Percentiles rank a stretch among this genome's conserved stretches.
These are phyloP conservation scores for Murraya koenigii DNA, from an alignment of 345 rosid species.

Conservation along the genomic window DNA sequence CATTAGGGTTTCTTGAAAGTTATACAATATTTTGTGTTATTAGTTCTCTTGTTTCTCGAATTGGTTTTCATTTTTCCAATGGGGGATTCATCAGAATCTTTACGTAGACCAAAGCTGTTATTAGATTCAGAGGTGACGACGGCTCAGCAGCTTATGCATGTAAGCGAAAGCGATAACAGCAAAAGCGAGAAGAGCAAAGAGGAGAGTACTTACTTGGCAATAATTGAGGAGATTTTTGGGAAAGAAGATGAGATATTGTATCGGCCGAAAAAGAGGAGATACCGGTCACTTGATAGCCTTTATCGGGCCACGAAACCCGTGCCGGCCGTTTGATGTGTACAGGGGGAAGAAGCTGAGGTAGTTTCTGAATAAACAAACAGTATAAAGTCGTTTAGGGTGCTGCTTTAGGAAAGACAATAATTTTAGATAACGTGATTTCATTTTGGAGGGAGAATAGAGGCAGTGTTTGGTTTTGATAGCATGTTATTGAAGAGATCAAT, in stretches of 20 bases:
- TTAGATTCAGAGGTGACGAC: slow-evolving; percentile 21
- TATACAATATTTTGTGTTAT: not conserved
- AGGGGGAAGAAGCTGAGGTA: not conserved
- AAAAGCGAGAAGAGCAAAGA: slow-evolving; percentile 18
- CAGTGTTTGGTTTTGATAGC: no score
- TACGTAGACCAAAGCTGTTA: not conserved
- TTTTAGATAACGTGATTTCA: no score
- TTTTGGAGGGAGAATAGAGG: no score
- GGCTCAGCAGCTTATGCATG: slow-evolving; percentile 40
- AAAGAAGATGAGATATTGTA: slow-evolving; percentile 24
- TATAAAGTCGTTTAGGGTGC: no score
- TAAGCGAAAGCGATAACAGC: slow-evolving; percentile 28
- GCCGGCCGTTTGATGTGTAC: not conserved
- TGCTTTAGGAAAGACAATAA: no score
- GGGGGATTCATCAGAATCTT: slow-evolving; percentile 10
- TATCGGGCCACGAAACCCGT: slow-evolving; percentile 23
- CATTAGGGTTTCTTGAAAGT: not conserved
- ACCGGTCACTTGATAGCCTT: slow-evolving; percentile 30
- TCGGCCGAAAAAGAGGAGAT: slow-evolving; percentile 28
- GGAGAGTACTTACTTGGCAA: slow-evolving; percentile 24
- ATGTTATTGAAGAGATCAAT: no score
- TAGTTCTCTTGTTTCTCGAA: not conserved
- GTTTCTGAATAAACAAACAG: not conserved
- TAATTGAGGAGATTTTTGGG: slow-evolving; percentile 40
- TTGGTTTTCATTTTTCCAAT: not conserved